A percentile compares a stretch with the other conserved stretches of the same genome.
Evolutionary conservation across 345 rosid genomes (phyloP).

Genomic region (Zanthoxylum bungeanum): DNA sequence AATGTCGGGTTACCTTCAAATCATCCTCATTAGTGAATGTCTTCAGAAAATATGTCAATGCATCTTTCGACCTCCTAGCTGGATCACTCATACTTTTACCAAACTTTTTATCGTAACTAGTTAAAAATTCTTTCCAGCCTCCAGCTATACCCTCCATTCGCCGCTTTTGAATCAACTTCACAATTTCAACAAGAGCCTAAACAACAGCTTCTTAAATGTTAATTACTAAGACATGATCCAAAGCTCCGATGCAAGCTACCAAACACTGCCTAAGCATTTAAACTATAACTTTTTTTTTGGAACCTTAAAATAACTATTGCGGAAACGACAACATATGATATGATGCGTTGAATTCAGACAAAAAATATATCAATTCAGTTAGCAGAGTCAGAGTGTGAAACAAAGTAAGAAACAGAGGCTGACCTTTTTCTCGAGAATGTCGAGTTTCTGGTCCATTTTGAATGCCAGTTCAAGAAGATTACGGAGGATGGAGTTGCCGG

Average conservation of each 20-base stretch:
- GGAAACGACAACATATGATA: background rate
- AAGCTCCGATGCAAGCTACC: too few species aligned
- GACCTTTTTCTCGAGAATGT: background rate
- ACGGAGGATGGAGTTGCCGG: background rate
- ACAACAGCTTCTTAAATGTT: background rate
- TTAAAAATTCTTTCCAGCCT: slow-evolving; percentile 73
- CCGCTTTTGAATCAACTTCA: slow-evolving; percentile 59
- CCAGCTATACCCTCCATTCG: slow-evolving; percentile 51
- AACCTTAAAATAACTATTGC: background rate
- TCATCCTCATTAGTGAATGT: slow-evolving; percentile 44
- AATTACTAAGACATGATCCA: background rate
- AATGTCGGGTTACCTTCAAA: slow-evolving; percentile 40
- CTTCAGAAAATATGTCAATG: slow-evolving; percentile 53
- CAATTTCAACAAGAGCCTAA: slow-evolving; percentile 69
- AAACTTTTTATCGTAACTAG: slow-evolving; percentile 40
- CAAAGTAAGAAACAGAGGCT: background rate
- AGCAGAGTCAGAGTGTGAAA: background rate
- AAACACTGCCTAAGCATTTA: background rate
- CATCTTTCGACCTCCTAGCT: slow-evolving; percentile 50
- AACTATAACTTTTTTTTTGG: background rate
- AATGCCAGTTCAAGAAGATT: background rate
- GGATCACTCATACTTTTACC: slow-evolving; percentile 77
- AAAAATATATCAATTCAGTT: too few species aligned
- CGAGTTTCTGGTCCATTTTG: slow-evolving; percentile 10
- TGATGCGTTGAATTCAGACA: background rate